Evolutionary conservation across 805 yeast species (phyloP), one percentile per base, ranked within the genome.

Genomic region (Saccharomyces kudriavzevii): DNA sequence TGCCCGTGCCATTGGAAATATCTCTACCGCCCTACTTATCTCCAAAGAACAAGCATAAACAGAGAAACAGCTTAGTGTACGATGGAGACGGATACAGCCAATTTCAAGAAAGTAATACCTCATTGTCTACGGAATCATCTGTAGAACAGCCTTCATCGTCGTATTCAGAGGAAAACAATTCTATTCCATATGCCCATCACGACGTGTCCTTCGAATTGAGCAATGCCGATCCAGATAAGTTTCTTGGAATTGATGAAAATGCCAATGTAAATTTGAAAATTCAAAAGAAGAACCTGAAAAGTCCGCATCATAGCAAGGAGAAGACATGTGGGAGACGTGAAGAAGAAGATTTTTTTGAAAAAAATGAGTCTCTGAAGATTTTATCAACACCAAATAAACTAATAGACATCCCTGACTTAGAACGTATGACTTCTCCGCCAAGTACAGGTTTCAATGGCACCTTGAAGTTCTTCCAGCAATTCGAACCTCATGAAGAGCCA

Each of bases 1-100:
- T 73, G 1, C 71, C 77, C 1, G 64, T 74, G 1, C 77, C 77
- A 8, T 60, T 71, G 13, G 73, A 73, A 51, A 62, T 69, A 5
- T 54, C 60, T 2, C 54, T 73, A 8, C 77, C 77, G 9, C 77
- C 77, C 4, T 61, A 56, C 28, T 52, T 74, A 20, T 72, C 76
- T 0, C 72, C 73, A 4, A 52, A 55, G 40, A 72, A 72, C 56
- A 69, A 63, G 54, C 22, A 56, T 3, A 64, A 56, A 29, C 45
- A 54, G 10, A 59, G 72, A 46, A 51, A 54, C 2, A 66, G 70
- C 25, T 57, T 73, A n/a, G 55, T 74, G 0, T 74, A 61, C 56
- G 73, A 73, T 53, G 77, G 77, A 9, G 56, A 58, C 9, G 65
- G 65, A 8, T 74, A 73, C 54, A 72, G 71, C 35, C 62, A 67